Base-by-base conservation (phyloP, 2,329 filamentous ascomycete genomes). In the Emergomyces pasteurianus region DNA sequence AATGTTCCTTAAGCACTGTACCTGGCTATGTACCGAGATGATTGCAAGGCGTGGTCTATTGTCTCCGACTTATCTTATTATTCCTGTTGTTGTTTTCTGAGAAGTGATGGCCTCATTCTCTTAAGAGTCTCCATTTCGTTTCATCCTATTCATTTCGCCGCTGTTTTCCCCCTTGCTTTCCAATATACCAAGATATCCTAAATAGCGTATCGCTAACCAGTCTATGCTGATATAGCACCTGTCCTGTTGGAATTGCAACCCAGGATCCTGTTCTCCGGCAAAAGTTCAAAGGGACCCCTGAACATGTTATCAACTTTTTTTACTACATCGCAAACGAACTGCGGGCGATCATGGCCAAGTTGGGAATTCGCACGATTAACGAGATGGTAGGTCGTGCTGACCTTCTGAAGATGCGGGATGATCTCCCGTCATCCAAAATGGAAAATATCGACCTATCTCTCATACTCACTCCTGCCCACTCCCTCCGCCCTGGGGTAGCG, bases 231-330 rank as follows among this genome's bases (percentile, higher is more conserved):
- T 34, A 9, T 59, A 95, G 94, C 71, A 91, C 88, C 2, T 87
- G 92, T 78, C 91, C 92, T 10, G 92, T 96, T 12, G 92, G 92
- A 74, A 96, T 97, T 63, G 92, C 92, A 3, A 96, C 92, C 0
- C 92, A 97, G 72, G 92, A 96, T 69, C 91, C 91, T n/a, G 88
- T 92, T 72, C 82, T 97, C 1, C 85, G 92, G 63, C 89, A 92
- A 81, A 97, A 96, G 78, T 96, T 97, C 76, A 81, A 86, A 67
- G 92, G 92, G 64, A 92, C 90, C 0, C 92, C 92, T 12, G 92
- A 97, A 78, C 90, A 96, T 68, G 92, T 96, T 61, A 96, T 97
- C 76, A 97, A 96, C 82, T 96, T 96, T 81, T 96, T 96, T 79
- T 97, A 96, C 79, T 97, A 96, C 71, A 83, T 97, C 58, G 89